Base-by-base conservation (phyloP, 1,139 yeast genomes). In the Taphrina pruni region DNA sequence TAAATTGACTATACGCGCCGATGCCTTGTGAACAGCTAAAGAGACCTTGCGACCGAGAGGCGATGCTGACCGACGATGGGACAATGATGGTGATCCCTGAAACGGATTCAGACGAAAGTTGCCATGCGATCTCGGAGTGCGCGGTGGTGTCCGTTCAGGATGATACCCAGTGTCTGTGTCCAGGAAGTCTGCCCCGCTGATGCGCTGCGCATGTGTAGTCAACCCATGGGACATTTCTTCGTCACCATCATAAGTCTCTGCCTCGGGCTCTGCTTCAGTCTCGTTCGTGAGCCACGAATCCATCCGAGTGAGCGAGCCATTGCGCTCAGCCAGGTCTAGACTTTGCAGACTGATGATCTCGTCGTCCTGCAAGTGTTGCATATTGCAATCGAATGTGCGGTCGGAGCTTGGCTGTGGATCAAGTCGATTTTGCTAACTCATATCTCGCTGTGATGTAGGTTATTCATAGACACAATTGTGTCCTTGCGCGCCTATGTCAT, bases 301-400 rank as follows among this genome's bases (percentile, higher is more conserved):
- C n/a, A 45, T 14, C 38, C 51, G 1, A n/a, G 9, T 36, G 54
- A 45, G 21, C 11, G 35, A 8, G 26, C 9, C 21, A 12, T 21
- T 20, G n/a, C 41, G 43, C 12, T 56, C 50, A 11, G 51, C 39
- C 7, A 46, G 39, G 14, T 45, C 62, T 43, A 58, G 21, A 35
- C 62, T 58, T 9, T 45, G 51, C n/a, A 58, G 54, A 45, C 62
- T 58, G 62, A 58, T 58, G 39, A 12, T 41, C 11, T 58, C 62
- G 38, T n/a, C 54, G 12, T 50, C 54, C 32, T 21, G 48, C 8
- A 17, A 45, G n/a, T n/a, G 20, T 11, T 20, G 48, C 48, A 45
- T 45, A 7, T 45, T 4, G 20, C 48, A 6, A 45, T 39, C 6
- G n/a, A n/a, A 12, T 14, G 48, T 14, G 48, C 48, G 5, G 48